phyloP scores from a whole-genome alignment of 2,329 filamentous ascomycete genomes.

The Colletotrichum zoysiae region DNA sequence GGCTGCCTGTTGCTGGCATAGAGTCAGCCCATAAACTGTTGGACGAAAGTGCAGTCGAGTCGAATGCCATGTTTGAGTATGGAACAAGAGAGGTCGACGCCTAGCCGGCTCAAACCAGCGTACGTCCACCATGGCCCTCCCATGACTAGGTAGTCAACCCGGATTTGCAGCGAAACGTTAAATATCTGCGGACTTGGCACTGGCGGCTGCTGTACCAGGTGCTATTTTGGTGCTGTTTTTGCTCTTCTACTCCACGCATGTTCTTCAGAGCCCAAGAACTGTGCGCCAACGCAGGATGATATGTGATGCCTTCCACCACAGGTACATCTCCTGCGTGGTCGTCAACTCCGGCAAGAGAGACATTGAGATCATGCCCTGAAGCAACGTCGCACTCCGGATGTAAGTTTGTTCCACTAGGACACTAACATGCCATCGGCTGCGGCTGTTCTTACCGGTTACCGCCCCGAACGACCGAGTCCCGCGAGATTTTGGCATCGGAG shows the following conservation, averaged over 20 bases:
- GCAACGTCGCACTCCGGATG: neutral
- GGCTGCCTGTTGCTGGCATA: conserved; percentile 49
- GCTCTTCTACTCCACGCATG: too few relatives aligned
- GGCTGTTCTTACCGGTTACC: too few relatives aligned
- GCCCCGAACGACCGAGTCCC: too few relatives aligned
- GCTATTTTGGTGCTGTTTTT: neutral
- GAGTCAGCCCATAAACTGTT: conserved; percentile 51
- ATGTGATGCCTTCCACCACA: neutral
- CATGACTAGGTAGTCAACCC: neutral
- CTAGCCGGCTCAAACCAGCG: neutral
- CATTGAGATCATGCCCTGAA: neutral
- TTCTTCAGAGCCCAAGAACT: too few relatives aligned
- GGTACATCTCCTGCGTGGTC: neutral
- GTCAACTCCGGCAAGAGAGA: neutral
- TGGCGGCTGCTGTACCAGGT: neutral
- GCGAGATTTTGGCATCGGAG: too few relatives aligned
- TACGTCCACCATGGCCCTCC: neutral
- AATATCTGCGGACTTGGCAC: neutral
- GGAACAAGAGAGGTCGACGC: conserved; percentile 34
- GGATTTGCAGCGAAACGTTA: neutral
- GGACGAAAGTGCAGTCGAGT: conserved; percentile 48
- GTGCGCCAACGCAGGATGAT: neutral
- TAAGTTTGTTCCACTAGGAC: neutral
- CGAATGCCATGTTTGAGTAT: conserved; percentile 50
- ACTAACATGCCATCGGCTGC: neutral